A percentile compares a stretch with the other conserved stretches of the same genome.
phyloP scores from a whole-genome alignment of 176 grass and related monocot genomes.

The Bromus sterilis region DNA sequence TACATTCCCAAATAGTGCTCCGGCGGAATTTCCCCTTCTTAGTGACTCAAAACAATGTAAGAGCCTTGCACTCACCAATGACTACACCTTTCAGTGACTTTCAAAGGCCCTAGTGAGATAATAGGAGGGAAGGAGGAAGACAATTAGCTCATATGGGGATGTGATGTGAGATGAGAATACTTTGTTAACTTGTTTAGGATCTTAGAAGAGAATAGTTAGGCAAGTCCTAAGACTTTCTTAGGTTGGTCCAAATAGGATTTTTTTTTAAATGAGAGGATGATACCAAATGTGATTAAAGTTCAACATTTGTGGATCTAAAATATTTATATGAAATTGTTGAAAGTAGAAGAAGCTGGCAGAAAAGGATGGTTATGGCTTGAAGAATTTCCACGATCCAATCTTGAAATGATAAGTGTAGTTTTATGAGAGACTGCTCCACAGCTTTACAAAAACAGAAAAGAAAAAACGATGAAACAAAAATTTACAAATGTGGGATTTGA shows the following conservation, averaged over 20 bases:
- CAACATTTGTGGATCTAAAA: no score
- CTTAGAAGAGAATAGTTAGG: background rate
- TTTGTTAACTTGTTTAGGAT: background rate
- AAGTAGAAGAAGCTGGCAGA: background rate
- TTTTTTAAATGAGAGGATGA: no score
- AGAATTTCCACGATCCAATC: background rate
- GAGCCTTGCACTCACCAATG: background rate
- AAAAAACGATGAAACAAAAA: background rate
- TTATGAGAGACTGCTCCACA: background rate
- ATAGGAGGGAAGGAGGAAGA: background rate
- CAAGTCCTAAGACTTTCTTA: conserved; percentile 2
- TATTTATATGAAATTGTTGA: background rate
- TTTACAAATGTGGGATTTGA: no score
- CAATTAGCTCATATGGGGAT: conserved; percentile 2
- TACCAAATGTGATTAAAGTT: no score
- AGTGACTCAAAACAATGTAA: background rate
- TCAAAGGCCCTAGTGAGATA: background rate
- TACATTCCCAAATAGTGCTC: background rate
- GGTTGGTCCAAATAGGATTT: conserved; percentile 4
- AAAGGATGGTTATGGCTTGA: background rate
- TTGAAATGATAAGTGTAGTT: background rate
- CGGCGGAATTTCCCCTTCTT: background rate
- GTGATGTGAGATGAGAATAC: conserved; percentile 12
- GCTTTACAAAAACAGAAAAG: background rate
- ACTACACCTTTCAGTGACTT: background rate